A percentile compares a stretch with the other conserved stretches of the same genome.
Evolutionary conservation across 305 asterid genomes (phyloP).

Genomic region (Salvia sclarea): DNA sequence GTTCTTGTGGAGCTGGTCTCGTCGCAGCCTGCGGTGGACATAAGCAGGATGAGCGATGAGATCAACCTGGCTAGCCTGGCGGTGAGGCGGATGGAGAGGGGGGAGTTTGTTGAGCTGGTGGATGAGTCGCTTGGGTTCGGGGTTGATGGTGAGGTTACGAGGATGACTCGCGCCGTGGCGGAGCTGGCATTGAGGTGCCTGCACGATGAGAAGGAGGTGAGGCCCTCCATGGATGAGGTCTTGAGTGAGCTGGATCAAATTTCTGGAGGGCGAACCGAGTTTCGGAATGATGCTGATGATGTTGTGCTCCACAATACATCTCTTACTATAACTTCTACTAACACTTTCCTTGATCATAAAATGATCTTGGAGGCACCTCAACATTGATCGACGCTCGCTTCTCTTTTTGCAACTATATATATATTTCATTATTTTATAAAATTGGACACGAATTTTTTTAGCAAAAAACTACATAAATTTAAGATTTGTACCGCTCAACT

Average conservation of each 20-base stretch:
- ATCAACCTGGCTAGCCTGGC: conserved; percentile 59
- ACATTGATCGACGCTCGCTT: no score
- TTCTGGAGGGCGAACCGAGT: conserved; percentile 16
- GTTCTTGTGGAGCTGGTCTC: conserved; percentile 62
- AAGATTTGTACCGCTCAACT: no score
- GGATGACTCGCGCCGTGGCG: conserved; percentile 48
- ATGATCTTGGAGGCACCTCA: no score
- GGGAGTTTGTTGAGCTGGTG: conserved; percentile 45
- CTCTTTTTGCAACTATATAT: no score
- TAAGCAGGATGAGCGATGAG: conserved; percentile 41
- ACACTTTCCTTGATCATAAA: no score
- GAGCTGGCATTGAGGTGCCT: conserved; percentile 62
- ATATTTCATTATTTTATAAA: no score
- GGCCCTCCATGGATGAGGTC: conserved; percentile 67
- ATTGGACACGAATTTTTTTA: no score
- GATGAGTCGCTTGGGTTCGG: conserved; percentile 44
- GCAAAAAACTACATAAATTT: no score
- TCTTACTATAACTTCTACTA: no score
- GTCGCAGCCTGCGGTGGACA: conserved; percentile 62
- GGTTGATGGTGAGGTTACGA: conserved; percentile 36
- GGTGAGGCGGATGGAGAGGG: conserved; percentile 41
- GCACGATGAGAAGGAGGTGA: conserved; percentile 50
- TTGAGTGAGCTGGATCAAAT: conserved; percentile 41
- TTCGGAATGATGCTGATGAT: not conserved
- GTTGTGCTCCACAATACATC: no score